phyloP scores from a whole-genome alignment of 106 monocot genomes.

The Agapanthus africanus region DNA sequence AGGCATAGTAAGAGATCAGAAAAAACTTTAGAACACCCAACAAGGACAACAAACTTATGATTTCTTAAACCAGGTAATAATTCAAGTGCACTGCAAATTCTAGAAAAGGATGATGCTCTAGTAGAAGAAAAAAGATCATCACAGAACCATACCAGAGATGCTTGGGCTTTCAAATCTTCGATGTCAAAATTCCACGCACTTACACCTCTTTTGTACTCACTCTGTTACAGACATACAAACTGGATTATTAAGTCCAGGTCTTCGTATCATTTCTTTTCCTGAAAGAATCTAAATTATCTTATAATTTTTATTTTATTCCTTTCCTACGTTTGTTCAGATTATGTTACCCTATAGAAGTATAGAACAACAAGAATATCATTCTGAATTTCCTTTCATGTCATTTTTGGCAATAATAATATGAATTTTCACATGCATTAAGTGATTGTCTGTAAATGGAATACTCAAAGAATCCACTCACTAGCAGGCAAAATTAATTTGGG shows the following conservation, averaged over 20 bases:
- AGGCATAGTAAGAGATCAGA: not conserved
- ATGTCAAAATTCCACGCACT: conserved; percentile 99
- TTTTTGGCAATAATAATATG: not conserved
- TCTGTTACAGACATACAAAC: conserved; percentile 31
- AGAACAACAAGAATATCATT: not conserved
- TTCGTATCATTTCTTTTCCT: not conserved
- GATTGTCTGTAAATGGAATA: not conserved
- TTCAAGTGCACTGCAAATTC: not conserved
- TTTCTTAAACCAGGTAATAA: not conserved
- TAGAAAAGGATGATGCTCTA: not conserved
- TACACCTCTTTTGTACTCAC: conserved; percentile 90
- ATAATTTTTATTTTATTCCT: not conserved
- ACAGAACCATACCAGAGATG: conserved; percentile 56
- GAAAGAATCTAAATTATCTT: not conserved
- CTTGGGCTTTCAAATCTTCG: conserved; percentile 89
- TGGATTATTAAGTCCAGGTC: not conserved
- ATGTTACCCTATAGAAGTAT: not conserved
- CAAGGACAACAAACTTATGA: not conserved
- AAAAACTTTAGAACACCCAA: not conserved
- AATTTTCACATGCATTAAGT: not conserved
- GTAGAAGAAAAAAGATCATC: not conserved
- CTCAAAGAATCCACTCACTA: not conserved
- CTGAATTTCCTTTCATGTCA: not conserved
- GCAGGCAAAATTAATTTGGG: not conserved
- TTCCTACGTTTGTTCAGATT: not conserved